Evolutionary conservation across 108 stramenopile genomes (phyloP).

Genomic region (Fragilaria crotonensis): DNA sequence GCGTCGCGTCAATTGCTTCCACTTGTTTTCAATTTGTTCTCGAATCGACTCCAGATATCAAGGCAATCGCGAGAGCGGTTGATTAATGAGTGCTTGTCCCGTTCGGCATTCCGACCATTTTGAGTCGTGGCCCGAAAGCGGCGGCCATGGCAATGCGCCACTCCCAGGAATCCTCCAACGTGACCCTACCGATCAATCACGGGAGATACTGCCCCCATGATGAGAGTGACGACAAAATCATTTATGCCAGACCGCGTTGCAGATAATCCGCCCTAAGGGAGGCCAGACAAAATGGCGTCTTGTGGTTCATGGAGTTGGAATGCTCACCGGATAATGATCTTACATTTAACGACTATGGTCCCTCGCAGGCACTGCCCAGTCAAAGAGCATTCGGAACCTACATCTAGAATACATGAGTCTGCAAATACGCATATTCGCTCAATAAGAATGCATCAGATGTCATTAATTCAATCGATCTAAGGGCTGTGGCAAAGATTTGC

Average conservation of each 20-base stretch:
- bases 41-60: conserved; percentile 33
- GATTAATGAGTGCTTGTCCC: conserved; percentile 42
- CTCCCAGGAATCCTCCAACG: conserved; percentile 46
- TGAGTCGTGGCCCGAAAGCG: conserved; percentile 67
- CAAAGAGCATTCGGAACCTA: too few species aligned
- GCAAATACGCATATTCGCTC: too few species aligned
- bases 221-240: conserved; percentile 30
- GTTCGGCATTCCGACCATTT: conserved; percentile 41
- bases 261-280: conserved; percentile 10
- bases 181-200: conserved; percentile 83
- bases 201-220: conserved; percentile 34
- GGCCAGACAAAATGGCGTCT: too few species aligned
- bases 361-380: too few species aligned
- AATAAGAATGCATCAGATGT: too few species aligned
- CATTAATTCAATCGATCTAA: too few species aligned
- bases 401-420: too few species aligned
- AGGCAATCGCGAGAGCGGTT: conserved; percentile 40
- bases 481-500: too few species aligned
- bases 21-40: conserved; percentile 11
- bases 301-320: too few species aligned
- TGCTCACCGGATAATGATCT: too few species aligned
- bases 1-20: conserved; percentile 17
- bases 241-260: conserved; percentile 12
- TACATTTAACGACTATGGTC: too few species aligned
- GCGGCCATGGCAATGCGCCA: conserved; percentile 68